phyloP scores from a whole-genome alignment of 805 yeast species.

The Wickerhamiella spandovensis region DNA sequence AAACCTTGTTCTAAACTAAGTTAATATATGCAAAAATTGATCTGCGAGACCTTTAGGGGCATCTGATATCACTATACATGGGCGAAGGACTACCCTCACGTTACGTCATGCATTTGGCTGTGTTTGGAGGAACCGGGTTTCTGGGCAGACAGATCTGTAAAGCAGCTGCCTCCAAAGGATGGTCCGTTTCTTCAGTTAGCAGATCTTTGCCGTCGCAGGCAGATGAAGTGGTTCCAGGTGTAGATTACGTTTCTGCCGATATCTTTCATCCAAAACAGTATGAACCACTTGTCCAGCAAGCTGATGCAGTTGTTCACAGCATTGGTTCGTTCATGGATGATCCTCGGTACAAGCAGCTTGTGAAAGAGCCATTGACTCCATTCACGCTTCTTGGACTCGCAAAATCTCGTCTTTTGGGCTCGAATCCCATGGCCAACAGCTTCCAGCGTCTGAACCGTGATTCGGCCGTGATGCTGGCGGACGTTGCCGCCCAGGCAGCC shows the following conservation, averaged over 20 bases:
- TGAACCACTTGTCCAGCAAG: slow-evolving; percentile 31
- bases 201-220: slow-evolving; percentile 19
- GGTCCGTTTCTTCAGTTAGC: slow-evolving; percentile 50
- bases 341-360: slow-evolving; percentile 44
- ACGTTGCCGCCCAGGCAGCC: slow-evolving; percentile 24
- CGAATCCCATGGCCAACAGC: slow-evolving; percentile 38
- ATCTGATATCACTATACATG: too few relatives aligned
- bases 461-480: slow-evolving; percentile 54
- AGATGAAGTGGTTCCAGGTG: slow-evolving; percentile 25
- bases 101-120: slow-evolving; percentile 29
- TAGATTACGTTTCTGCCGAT: slow-evolving; percentile 55
- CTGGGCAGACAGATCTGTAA: slow-evolving; percentile 39
- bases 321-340: slow-evolving; percentile 67
- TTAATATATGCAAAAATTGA: too few relatives aligned
- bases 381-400: slow-evolving; percentile 6
- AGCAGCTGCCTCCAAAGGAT: slow-evolving; percentile 9
- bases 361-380: slow-evolving; percentile 11
- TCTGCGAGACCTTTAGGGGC: too few relatives aligned
- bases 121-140: slow-evolving; percentile 84
- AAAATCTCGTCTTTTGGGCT: slow-evolving; percentile 28
- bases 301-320: slow-evolving; percentile 66
- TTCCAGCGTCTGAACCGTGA: slow-evolving; percentile 56
- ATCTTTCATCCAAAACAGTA: slow-evolving; percentile 54
- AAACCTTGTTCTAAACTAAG: too few relatives aligned
- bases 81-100: too few relatives aligned